Percentiles rank a stretch among this genome's conserved stretches.
phyloP scores from a whole-genome alignment of 2,329 filamentous ascomycete genomes.

The Fusarium dimerum region DNA sequence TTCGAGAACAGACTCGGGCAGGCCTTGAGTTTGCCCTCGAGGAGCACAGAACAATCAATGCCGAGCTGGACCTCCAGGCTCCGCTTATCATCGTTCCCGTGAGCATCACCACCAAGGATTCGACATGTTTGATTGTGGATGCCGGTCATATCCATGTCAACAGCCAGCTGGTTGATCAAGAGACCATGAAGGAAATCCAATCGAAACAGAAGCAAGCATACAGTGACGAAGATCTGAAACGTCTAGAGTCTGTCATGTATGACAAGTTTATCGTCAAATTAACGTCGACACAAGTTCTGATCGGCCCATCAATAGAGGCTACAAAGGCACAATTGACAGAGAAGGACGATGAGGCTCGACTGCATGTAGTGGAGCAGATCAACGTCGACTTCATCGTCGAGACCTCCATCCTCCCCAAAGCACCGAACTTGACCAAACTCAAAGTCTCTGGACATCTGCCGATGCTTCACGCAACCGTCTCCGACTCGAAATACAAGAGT shows the following conservation, averaged over 20 bases:
- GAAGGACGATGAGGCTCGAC: conserved; percentile 66
- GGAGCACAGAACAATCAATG: conserved; percentile 97
- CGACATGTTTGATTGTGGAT: conserved; percentile 90
- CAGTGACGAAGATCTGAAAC: conserved; percentile 84
- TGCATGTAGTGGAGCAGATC: conserved; percentile 94
- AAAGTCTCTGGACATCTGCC: conserved; percentile 90
- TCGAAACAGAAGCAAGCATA: conserved; percentile 86
- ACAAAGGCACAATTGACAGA: conserved; percentile 79
- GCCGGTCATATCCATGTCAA: conserved; percentile 94
- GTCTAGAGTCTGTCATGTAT: conserved; percentile 92
- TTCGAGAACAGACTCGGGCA: conserved; percentile 92
- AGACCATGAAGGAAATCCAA: conserved; percentile 87
- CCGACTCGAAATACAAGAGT: conserved; percentile 95
- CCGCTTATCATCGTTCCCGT: conserved; percentile 96
- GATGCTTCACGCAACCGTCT: conserved; percentile 86
- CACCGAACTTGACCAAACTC: conserved; percentile 87
- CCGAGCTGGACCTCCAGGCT: conserved; percentile 91
- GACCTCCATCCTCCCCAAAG: conserved; percentile 94
- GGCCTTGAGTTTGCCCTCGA: conserved; percentile 95
- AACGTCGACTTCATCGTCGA: conserved; percentile 98
- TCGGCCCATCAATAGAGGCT: conserved; percentile 88
- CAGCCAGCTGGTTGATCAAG: conserved; percentile 89
- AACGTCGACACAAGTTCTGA: conserved; percentile 91
- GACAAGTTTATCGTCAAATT: conserved; percentile 94
- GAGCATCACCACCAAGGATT: conserved; percentile 78